Evolutionary conservation across 768 basidiomycete genomes (phyloP), one percentile per base, ranked within the genome.

Genomic region (Boletus reticulatus): DNA sequence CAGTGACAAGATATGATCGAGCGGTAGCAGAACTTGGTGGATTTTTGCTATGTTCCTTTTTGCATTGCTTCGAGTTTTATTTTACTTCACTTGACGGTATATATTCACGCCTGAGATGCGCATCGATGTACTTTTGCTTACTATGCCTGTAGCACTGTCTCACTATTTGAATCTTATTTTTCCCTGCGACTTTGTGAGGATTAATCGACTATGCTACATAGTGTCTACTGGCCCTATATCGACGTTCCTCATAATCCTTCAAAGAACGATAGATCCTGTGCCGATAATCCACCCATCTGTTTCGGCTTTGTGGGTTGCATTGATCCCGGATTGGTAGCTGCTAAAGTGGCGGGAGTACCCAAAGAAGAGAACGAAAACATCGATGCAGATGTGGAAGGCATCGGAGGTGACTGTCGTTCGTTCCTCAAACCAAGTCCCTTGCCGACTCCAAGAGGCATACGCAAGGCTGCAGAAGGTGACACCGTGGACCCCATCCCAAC

Each of bases 211-310:
- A 48, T 27, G 27, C 27, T 27, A 52, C 14, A 2, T 44, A 45
- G 24, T 43, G 38, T 37, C 44, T 47, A 43, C 37, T n/a, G 29
- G 9, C 17, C 44, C 5, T 10, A 39, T 20, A 43, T 34, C 0
- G 10, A 31, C 20, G 4, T 17, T 10, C 24, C 37, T 69, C 68
- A 89, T 32, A 88, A 64, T 36, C 89, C 87, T 72, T 94, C 92
- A 67, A 94, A 94, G 70, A 94, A 94, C 17, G 87, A 90, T 49
- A 93, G 68, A 78, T 93, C 92, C 71, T 91, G 88, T 3, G 89
- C 91, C 4, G 87, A 88, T 48, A 93, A 69, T 5, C 86, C 87
- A 13, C 84, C 83, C n/a, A 63, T 71, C 65, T 60, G 61, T 51
- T 46, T 66, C 43, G 69, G 58, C 46, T 68, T 59, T 24, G 53